Conservation (phyloP, 139 green algal genomes). For the Auxenochlorella pyrenoidosa region DNA sequence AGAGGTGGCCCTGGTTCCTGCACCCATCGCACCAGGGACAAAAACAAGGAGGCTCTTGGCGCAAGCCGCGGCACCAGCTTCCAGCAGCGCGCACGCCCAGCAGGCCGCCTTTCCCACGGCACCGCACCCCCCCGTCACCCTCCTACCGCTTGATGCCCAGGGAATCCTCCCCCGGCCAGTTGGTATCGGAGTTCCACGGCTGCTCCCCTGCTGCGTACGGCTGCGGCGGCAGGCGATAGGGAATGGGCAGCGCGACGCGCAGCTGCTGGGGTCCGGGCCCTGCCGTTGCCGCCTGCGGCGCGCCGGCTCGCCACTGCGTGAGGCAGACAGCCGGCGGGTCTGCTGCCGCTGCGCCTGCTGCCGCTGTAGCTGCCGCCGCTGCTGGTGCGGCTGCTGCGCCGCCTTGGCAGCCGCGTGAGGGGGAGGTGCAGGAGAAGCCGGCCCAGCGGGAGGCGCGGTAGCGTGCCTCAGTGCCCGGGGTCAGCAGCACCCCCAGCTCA, state of each 20-base stretch:
- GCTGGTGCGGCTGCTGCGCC: neutral
- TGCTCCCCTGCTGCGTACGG: slow-evolving; percentile 13
- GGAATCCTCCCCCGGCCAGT: slow-evolving; percentile 19
- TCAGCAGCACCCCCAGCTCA: slow-evolving; percentile 82
- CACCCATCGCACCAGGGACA: too few species aligned
- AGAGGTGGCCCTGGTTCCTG: too few species aligned
- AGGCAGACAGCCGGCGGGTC: slow-evolving; percentile 3
- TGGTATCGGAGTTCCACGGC: neutral
- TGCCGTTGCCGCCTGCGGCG: neutral
- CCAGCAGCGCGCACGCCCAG: too few species aligned
- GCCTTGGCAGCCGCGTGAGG: neutral
- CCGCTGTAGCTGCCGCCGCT: too few species aligned
- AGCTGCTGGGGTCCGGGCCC: neutral
- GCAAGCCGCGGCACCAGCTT: too few species aligned
- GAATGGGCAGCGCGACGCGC: slow-evolving; percentile 39
- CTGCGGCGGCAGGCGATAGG: slow-evolving; percentile 37
- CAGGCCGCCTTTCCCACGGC: too few species aligned
- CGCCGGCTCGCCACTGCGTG: slow-evolving; percentile 18
- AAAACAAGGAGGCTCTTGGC: too few species aligned
- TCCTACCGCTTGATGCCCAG: neutral
- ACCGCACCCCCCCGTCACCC: too few species aligned
- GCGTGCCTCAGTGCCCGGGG: slow-evolving; percentile 60
- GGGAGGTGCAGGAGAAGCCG: slow-evolving; percentile 37
- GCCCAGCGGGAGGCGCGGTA: slow-evolving; percentile 48
- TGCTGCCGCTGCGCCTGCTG: neutral